Base-by-base conservation (phyloP, 2,329 filamentous ascomycete genomes). In the Venturia pyrina region DNA sequence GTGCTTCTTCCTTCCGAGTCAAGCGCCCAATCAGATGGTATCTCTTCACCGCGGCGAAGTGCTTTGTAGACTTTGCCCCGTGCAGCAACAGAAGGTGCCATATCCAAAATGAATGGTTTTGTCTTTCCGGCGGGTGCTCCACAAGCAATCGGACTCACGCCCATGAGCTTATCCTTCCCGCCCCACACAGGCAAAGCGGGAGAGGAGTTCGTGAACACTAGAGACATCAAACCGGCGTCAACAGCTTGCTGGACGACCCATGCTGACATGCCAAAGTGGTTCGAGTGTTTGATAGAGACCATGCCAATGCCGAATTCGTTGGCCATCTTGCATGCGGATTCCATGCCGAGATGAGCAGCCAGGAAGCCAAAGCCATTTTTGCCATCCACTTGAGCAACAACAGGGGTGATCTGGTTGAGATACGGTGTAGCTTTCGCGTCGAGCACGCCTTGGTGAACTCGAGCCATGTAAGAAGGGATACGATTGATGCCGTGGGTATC, bases 221-320 rank as follows among this genome's bases (percentile, higher is more conserved):
- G 75, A n/a, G 84, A 87, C 75, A 87, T 86, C 73, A 84, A 85
- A 4, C 78, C 79, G 0, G 83, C 86, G 66, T 93, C 88, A 17
- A 93, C 75, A 0, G 89, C 90, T 75, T 91, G 87, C 73, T 90
- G 87, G 13, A 92, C 89, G 0, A 92, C 73, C 88, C 89, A 93
- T 0, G 90, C 90, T 3, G 83, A 83, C 90, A 95, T 95, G 65
- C 90, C 90, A 71, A 90, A 93, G 74, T 93, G 89, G 71, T 93
- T 93, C 50, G 87, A 89, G 75, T 89, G 87, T 74, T 87, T 89
- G 71, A 93, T 80, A 66, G 83, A 85, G 0, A 88, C 88, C 83
- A 95, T 87, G 34, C 90, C 90, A 68, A 93, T 89, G 15, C 89
- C 89, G 70, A 82, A 86, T 1, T 77, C 73, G 32, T 79, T 76